Evolutionary conservation across 163 green algal species (phyloP).

Genomic region (Volvox carteri): DNA sequence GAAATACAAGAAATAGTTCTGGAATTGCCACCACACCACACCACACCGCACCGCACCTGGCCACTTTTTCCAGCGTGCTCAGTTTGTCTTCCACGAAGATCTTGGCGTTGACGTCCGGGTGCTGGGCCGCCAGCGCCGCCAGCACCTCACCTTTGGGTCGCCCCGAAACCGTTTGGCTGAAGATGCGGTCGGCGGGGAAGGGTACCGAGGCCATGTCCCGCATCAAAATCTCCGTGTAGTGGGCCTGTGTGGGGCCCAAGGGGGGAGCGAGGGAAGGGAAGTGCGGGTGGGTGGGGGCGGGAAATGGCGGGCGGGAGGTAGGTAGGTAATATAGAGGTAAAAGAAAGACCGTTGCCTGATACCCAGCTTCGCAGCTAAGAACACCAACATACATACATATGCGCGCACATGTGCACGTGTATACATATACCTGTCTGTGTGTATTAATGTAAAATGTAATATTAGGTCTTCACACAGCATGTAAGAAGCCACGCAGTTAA

Average conservation of each 20-base stretch:
- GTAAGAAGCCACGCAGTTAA: too few species aligned
- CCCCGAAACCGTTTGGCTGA: slow-evolving; percentile 85
- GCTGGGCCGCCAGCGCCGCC: slow-evolving; percentile 75
- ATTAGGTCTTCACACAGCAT: too few species aligned
- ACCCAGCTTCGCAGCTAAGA: too few species aligned
- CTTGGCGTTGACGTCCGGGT: slow-evolving; percentile 61
- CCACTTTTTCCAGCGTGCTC: slow-evolving; percentile 92
- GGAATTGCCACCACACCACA: not conserved
- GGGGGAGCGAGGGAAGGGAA: not conserved
- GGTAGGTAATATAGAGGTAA: too few species aligned
- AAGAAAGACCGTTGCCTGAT: too few species aligned
- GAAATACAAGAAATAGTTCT: too few species aligned
- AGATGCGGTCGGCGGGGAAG: slow-evolving; percentile 90
- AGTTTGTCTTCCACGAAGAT: slow-evolving; percentile 95
- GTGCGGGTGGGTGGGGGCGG: not conserved
- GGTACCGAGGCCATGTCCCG: slow-evolving; percentile 87
- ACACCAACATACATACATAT: too few species aligned
- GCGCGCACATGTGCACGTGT: too few species aligned
- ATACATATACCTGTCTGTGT: too few species aligned
- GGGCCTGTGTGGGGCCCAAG: slow-evolving; percentile 78
- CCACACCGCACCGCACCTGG: slow-evolving; percentile 8
- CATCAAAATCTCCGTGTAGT: slow-evolving; percentile 94
- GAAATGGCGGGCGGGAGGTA: too few species aligned
- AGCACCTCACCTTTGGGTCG: slow-evolving; percentile 83
- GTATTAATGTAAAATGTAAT: too few species aligned